Evolutionary conservation across 305 asterid species (phyloP), one percentile per base, ranked within the genome.

Genomic region (Rubia peregrina): DNA sequence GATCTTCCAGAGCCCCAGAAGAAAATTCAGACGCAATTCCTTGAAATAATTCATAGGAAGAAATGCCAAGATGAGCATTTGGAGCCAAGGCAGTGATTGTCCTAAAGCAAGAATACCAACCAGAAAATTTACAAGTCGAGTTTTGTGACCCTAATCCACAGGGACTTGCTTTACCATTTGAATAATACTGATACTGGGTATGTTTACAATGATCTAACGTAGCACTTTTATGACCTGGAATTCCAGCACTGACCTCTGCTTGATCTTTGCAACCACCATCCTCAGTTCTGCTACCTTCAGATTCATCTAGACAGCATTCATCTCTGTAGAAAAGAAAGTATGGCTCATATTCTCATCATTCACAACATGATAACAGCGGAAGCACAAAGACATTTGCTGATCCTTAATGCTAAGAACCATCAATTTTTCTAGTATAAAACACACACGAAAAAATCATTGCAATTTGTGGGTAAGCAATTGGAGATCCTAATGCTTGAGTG

Each of bases 31-130:
- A 89, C 79, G 84, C 86, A 77, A 90, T 51, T 56, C 84, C 88
- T 78, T 90, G 86, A 55, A 91, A 82, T 68, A 81, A 51, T 59
- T 80, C 88, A 81, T 76, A 70, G 71, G 97, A 85, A 42, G 86
- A 82, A 77, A 13, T 67, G 69, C 86, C 92, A 70, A 90, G 79
- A 69, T 41, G 85, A 78, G 90, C 85, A 80, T 65, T 72, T 64
- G 99, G 98, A 71, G 87, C 86, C 83, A 95, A 73, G 76, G 99
- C 88, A 80, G 97, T 83, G 73, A 91, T 83, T 75, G 83, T 80
- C 86, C 99, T 90, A 38, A 85, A 83, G 85, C 98, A 95, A 76
- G 93, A 87, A 81, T 91, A 87, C 79, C 74, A 67, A 79, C 85
- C 78, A 71, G 86, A 87, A 74, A 83, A 76, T 36, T 73, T 78